Conservation (phyloP, 108 stramenopile species). For the Cyclotella choctawhatcheeana region DNA sequence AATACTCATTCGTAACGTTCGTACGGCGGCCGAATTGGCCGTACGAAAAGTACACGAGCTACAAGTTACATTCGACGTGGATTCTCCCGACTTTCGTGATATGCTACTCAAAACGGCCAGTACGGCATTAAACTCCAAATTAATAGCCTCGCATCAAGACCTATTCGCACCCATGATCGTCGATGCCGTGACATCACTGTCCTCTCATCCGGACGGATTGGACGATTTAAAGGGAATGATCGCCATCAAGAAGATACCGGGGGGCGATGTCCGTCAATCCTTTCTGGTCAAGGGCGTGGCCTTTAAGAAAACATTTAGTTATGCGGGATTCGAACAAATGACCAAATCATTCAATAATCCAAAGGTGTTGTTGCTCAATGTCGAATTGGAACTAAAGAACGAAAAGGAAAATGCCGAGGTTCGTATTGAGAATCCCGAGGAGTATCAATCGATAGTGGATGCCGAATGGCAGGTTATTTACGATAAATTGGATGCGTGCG, state of each 20-base stretch:
- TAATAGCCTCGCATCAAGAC: constrained; percentile 95
- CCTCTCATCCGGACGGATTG: constrained; percentile 61
- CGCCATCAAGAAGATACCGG: constrained; percentile 98
- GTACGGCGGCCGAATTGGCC: constrained; percentile 77
- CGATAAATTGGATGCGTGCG: constrained; percentile 96
- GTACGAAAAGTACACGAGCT: constrained; percentile 77
- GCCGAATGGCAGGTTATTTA: constrained; percentile 99
- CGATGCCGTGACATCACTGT: constrained; percentile 85
- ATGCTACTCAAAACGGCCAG: constrained; percentile 95
- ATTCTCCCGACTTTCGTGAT: constrained; percentile 62
- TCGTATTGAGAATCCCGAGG: constrained; percentile 94
- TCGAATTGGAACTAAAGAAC: constrained; percentile 98
- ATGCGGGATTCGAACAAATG: constrained; percentile 99
- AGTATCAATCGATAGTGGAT: constrained; percentile 99
- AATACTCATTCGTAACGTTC: constrained; percentile 81
- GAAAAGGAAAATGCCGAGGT: constrained; percentile 99
- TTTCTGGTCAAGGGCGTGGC: constrained; percentile 97
- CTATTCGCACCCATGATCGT: constrained; percentile 99
- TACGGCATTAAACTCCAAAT: constrained; percentile 98
- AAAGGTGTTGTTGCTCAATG: constrained; percentile 93
- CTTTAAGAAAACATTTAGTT: constrained; percentile 99
- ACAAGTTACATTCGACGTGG: constrained; percentile 63
- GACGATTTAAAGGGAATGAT: constrained; percentile 86
- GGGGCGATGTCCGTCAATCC: constrained; percentile 94
- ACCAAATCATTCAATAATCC: constrained; percentile 94